phyloP scores from a whole-genome alignment of 2,329 filamentous ascomycete species.

The Cercospora sp. region DNA sequence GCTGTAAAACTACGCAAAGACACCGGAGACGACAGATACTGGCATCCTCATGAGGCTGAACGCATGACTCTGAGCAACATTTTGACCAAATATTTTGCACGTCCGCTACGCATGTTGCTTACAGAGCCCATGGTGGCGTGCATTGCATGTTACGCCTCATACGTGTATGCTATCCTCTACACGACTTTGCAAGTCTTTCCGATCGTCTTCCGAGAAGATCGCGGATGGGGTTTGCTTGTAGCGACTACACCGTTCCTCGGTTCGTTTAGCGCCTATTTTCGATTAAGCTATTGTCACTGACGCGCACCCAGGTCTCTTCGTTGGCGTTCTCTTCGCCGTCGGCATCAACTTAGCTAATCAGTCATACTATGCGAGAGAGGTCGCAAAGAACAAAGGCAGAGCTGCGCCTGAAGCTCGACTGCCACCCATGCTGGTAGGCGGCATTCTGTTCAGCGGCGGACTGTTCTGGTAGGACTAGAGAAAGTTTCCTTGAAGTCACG shows the following conservation, averaged over 20 bases:
- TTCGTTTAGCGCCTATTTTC: constrained; percentile 39
- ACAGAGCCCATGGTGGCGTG: constrained; percentile 52
- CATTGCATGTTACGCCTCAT: constrained; percentile 27
- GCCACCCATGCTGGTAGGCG: constrained; percentile 50
- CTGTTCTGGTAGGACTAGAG: constrained; percentile 15
- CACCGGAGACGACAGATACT: constrained; percentile 43
- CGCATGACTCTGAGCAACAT: constrained; percentile 45
- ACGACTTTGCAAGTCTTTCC: constrained; percentile 51
- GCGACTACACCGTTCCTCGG: constrained; percentile 44
- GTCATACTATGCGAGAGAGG: constrained; percentile 43
- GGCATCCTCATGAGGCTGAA: constrained; percentile 49
- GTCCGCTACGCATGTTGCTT: constrained; percentile 48
- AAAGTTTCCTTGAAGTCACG: not conserved
- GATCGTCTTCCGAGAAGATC: constrained; percentile 48
- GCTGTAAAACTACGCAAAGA: constrained; percentile 42
- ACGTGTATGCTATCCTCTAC: constrained; percentile 50
- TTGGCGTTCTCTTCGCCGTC: constrained; percentile 47
- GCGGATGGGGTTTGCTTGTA: constrained; percentile 46
- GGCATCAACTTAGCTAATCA: constrained; percentile 53
- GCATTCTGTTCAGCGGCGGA: constrained; percentile 41
- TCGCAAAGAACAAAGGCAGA: constrained; percentile 39
- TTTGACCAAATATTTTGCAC: constrained; percentile 46
- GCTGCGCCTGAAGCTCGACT: constrained; percentile 42
- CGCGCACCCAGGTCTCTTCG: constrained; percentile 37
- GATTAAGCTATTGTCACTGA: not conserved